Evolutionary conservation across 2,329 filamentous ascomycete genomes (phyloP).

Genomic region (Onygenales sp.): DNA sequence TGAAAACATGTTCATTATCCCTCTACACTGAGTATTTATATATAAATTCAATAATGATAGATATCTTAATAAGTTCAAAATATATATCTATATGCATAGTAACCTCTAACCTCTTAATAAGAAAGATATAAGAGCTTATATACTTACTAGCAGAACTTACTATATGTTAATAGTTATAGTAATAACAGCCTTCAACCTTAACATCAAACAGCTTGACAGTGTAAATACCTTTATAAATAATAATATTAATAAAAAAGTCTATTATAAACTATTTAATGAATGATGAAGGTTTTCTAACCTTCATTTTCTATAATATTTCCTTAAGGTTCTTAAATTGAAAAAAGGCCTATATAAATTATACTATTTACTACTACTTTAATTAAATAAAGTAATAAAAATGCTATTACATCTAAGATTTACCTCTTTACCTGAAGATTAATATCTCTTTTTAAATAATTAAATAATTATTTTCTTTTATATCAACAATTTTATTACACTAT

Average conservation of each 20-base stretch:
- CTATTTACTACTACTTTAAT: neutral
- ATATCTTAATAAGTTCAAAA: conserved; percentile 3
- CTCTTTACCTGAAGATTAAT: neutral
- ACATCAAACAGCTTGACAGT: no score
- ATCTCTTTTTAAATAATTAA: neutral
- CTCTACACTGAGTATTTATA: neutral
- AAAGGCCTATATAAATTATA: neutral
- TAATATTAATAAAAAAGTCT: no score
- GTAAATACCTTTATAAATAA: no score
- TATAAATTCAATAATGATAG: conserved; percentile 5
- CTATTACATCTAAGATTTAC: neutral
- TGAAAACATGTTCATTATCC: neutral
- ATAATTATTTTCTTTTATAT: neutral
- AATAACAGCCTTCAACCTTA: no score
- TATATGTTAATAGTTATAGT: no score
- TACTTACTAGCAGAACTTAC: no score
- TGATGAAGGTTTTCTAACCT: neutral
- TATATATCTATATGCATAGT: conserved; percentile 4
- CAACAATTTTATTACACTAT: neutral
- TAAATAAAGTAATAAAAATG: neutral
- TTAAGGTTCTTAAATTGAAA: neutral
- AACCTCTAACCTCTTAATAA: neutral
- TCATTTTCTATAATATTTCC: no score
- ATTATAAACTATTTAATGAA: neutral
- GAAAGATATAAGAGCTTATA: neutral